phyloP scores from a whole-genome alignment of 2,329 filamentous ascomycete species.

The Peltaster fructicola region DNA sequence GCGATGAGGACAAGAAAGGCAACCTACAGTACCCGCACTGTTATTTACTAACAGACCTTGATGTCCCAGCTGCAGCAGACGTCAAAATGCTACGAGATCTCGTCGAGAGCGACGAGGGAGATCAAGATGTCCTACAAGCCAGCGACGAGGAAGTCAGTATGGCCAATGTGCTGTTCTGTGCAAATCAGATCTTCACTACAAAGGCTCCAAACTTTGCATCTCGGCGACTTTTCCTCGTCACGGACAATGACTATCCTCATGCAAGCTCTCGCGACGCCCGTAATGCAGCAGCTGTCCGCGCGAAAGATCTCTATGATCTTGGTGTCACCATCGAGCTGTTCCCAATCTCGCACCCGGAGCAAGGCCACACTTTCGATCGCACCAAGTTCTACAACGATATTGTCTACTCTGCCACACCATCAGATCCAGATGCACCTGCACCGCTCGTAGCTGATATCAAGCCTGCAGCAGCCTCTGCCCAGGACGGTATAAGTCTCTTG shows the following conservation, averaged over 20 bases:
- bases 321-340: conserved; percentile 87
- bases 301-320: conserved; percentile 88
- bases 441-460: conserved; percentile 37
- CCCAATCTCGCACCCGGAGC: conserved; percentile 55
- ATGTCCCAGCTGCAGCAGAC: conserved; percentile 71
- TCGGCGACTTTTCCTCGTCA: conserved; percentile 83
- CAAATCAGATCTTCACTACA: conserved; percentile 90
- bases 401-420: conserved; percentile 58
- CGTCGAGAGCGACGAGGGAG: conserved; percentile 61
- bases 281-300: conserved; percentile 64
- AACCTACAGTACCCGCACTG: conserved; percentile 68
- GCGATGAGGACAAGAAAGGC: conserved; percentile 36
- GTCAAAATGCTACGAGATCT: conserved; percentile 63
- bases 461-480: conserved; percentile 39
- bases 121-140: conserved; percentile 49
- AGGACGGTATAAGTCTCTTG: conserved; percentile 61
- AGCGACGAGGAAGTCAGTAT: conserved; percentile 56
- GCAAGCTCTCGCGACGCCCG: conserved; percentile 51
- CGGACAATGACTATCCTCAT: conserved; percentile 82
- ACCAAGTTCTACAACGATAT: conserved; percentile 91
- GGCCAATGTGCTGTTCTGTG: conserved; percentile 82
- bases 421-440: conserved; percentile 49
- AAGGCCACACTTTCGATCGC: conserved; percentile 51
- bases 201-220: conserved; percentile 90
- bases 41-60: conserved; percentile 76